Conservation (phyloP, 768 basidiomycete genomes). For the Mycena sanguinolenta region DNA sequence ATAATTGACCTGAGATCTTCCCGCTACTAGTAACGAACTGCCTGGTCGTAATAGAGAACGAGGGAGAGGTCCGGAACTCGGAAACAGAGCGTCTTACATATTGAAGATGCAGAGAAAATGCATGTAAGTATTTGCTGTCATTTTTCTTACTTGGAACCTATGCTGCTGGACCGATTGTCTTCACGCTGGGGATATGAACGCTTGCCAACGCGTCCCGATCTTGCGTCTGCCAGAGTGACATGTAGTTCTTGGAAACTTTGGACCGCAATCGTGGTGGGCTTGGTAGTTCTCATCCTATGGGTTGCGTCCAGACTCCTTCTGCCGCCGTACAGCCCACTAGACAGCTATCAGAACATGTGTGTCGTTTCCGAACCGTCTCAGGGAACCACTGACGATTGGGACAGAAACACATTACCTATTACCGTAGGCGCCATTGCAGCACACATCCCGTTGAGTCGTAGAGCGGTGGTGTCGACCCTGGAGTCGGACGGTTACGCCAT, state of each 20-base stretch:
- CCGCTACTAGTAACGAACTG: too few species aligned
- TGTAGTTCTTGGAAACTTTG: background rate
- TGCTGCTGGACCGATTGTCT: background rate
- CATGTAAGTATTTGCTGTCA: too few species aligned
- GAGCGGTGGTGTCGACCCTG: constrained; percentile 47
- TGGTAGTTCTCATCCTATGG: background rate
- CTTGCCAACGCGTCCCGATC: background rate
- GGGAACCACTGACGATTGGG: background rate
- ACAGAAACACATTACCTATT: constrained; percentile 5
- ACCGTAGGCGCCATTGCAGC: background rate
- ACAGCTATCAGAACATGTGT: background rate
- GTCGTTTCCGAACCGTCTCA: background rate
- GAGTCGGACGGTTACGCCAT: constrained; percentile 49
- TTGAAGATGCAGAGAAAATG: too few species aligned
- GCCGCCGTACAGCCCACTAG: background rate
- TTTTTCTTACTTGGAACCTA: too few species aligned
- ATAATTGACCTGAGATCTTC: too few species aligned
- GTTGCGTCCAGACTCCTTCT: background rate
- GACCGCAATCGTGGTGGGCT: background rate
- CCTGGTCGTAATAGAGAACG: too few species aligned
- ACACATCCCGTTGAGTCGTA: background rate
- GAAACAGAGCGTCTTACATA: too few species aligned
- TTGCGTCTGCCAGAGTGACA: background rate
- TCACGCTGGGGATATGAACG: background rate
- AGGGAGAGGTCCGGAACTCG: too few species aligned